Percentiles rank a stretch among this genome's conserved stretches.
Conservation (phyloP, 2,329 filamentous ascomycete species). For the Cladosporium velox region DNA sequence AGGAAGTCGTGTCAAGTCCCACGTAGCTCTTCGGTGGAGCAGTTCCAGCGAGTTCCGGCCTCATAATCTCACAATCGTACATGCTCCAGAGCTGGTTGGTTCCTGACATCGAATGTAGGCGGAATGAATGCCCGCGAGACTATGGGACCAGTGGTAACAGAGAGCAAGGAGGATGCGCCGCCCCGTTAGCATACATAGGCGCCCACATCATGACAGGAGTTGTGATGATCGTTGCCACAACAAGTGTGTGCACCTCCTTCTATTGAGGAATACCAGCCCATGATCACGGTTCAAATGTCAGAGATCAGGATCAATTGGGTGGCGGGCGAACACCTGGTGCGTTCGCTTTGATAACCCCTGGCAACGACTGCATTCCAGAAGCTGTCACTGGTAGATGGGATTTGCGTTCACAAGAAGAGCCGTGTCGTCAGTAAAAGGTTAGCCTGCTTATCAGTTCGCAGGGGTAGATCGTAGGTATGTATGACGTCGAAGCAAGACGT, state of each 20-base stretch:
- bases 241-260: conserved; percentile 9
- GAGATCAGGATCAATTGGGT: not conserved
- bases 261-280: not conserved
- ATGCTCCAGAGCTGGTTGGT: not conserved
- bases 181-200: not conserved
- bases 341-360: conserved; percentile 2
- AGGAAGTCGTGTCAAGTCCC: not conserved
- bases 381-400: not conserved
- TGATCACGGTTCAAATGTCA: not conserved
- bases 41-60: not conserved
- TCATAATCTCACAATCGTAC: not conserved
- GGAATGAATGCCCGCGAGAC: not conserved
- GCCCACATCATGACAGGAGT: not conserved
- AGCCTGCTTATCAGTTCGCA: not conserved
- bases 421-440: not conserved
- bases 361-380: conserved; percentile 14
- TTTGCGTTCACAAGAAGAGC: not conserved
- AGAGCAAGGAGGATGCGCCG: no score
- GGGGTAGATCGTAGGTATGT: not conserved
- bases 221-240: conserved; percentile 14
- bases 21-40: not conserved
- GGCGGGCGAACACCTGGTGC: conserved; percentile 9
- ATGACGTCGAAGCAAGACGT: conserved; percentile 7
- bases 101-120: not conserved
- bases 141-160: not conserved